phyloP scores from a whole-genome alignment of 306 rosid genomes.

The Trifolium repens region DNA sequence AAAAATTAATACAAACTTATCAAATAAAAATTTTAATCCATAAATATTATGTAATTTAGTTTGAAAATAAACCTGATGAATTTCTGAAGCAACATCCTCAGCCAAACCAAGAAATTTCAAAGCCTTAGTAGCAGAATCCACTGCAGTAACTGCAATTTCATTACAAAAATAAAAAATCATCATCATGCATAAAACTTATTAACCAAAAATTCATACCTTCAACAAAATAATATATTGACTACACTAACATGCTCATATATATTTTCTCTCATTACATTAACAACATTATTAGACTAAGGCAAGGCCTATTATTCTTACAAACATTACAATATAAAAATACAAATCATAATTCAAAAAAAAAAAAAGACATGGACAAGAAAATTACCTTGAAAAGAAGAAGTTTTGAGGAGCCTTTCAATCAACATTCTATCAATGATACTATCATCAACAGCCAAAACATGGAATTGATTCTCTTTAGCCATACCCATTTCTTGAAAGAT shows the following conservation, averaged over 20 bases:
- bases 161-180: conserved; percentile 31
- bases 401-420: conserved; percentile 84
- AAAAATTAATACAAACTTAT: conserved; percentile 23
- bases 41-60: not conserved
- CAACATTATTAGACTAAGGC: no score
- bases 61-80: conserved; percentile 55
- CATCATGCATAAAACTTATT: not conserved
- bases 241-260: no score
- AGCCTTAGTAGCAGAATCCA: conserved; percentile 87
- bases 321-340: not conserved
- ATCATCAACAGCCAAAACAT: conserved; percentile 94
- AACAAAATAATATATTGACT: not conserved
- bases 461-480: conserved; percentile 63
- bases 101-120: conserved; percentile 73
- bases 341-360: not conserved
- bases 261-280: no score
- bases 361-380: conserved; percentile 4
- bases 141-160: conserved; percentile 68
- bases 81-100: conserved; percentile 59
- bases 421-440: conserved; percentile 74
- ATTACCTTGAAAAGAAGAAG: conserved; percentile 83
- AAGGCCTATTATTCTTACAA: no score
- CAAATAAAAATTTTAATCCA: not conserved
- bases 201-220: conserved; percentile 11
- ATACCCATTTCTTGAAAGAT: conserved; percentile 53